Base-by-base conservation (phyloP, 2,329 filamentous ascomycete species). In the Drechslerella dactyloides region DNA sequence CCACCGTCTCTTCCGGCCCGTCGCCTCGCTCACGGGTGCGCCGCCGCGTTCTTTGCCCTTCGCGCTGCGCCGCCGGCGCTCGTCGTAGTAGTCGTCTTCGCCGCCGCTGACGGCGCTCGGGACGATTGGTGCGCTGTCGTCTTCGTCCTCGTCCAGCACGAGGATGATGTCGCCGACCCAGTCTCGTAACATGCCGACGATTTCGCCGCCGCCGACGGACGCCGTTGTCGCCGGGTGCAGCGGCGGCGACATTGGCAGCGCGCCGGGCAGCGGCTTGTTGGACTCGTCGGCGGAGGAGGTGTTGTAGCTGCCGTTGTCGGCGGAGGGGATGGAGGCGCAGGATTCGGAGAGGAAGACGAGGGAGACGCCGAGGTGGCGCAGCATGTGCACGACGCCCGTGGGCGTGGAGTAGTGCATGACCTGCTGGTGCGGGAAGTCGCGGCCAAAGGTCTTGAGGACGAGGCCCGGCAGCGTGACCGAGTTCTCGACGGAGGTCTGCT, bases 331-430 rank as follows among this genome's bases (percentile, higher is more conserved):
- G 2, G 66, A 70, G 19, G 66, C 66, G 50, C 66, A 70, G 5
- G 66, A 70, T 60, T 70, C 66, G 46, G 66, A 70, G 4, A 70
- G 59, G 48, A 70, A 70, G 40, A 70, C 66, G 46, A 70, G 27
- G 7, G 66, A 54, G 19, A 70, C 66, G 21, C 66, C 66, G 1
- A 70, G 50, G 17, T 60, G 54, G 7, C 66, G 59, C 21, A 70
- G 54, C 66, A 70, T 70, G 58, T 70, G 66, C 8, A 70, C 66
- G 2, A 70, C 66, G 8, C 66, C 66, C 21, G 53, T 70, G 0
- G 66, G 66, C 6, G 66, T 70, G 7, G 66, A 70, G 19, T 70
- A 70, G 24, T 70, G 59, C 66, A 70, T 70, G 6, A 70, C 66
- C 44, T 70, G 66, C 33, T 70, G 58, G 30, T 64, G 59, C 1